Evolutionary conservation across 768 basidiomycete species (phyloP).

Genomic region (Solioccasus polychromus): DNA sequence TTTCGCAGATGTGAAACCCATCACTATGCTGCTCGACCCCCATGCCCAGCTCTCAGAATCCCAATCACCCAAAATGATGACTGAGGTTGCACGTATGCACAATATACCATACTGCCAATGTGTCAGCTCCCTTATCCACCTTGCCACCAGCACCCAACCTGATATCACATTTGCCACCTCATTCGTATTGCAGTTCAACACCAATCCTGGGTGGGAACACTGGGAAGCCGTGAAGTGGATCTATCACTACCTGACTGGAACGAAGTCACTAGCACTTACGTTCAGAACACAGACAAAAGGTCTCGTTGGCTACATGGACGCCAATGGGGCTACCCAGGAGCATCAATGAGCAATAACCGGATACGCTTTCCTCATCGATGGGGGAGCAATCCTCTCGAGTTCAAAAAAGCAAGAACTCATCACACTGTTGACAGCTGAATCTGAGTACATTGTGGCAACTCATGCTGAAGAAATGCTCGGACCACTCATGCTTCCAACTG

Average conservation of each 20-base stretch:
- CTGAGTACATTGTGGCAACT: not conserved
- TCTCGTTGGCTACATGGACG: not conserved
- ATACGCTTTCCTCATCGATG: not conserved
- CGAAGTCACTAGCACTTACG: too few species aligned
- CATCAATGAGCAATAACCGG: not conserved
- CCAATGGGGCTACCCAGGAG: not conserved
- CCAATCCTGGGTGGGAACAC: too few species aligned
- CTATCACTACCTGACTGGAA: too few species aligned
- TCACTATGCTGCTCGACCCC: not conserved
- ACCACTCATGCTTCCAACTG: not conserved
- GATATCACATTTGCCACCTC: too few species aligned
- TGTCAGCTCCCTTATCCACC: too few species aligned
- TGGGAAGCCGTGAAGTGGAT: too few species aligned
- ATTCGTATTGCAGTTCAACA: too few species aligned
- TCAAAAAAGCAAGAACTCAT: not conserved
- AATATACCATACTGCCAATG: too few species aligned
- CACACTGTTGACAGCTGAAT: not conserved
- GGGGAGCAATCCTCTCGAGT: not conserved
- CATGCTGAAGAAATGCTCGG: not conserved
- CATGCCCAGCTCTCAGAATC: not conserved
- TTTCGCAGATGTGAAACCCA: not conserved
- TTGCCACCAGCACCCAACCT: too few species aligned
- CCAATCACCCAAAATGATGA: too few species aligned
- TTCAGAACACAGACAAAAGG: too few species aligned
- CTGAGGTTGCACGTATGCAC: too few species aligned